Conservation (phyloP, 306 rosid genomes). For the Prunus mongolica region DNA sequence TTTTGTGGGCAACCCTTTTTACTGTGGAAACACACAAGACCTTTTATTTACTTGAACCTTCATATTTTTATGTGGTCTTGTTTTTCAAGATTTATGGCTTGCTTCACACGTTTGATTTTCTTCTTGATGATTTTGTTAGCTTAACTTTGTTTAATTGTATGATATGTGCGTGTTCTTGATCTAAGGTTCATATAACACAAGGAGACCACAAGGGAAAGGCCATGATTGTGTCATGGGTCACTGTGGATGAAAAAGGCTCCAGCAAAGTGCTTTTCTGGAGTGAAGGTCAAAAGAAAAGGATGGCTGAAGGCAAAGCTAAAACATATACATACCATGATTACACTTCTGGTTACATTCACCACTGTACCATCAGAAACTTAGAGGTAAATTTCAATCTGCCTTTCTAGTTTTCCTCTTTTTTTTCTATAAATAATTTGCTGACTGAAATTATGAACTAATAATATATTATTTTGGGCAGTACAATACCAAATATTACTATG, state of each 20-base stretch:
- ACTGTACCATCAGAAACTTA: slow-evolving; percentile 41
- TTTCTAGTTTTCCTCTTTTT: background rate
- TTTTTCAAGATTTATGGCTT: background rate
- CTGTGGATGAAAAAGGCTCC: slow-evolving; percentile 58
- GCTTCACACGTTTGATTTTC: background rate
- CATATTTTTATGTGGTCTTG: too few species aligned
- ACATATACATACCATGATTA: slow-evolving; percentile 59
- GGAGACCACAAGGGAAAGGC: slow-evolving; percentile 71
- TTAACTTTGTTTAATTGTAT: background rate
- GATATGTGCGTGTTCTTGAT: slow-evolving; percentile 17
- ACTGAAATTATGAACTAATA: background rate
- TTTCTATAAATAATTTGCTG: background rate
- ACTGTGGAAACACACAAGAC: too few species aligned
- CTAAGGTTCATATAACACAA: slow-evolving; percentile 82
- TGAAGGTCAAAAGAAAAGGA: slow-evolving; percentile 18
- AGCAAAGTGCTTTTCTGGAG: slow-evolving; percentile 57
- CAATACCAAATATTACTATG: slow-evolving; percentile 73
- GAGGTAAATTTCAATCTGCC: slow-evolving; percentile 17
- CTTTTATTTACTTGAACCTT: too few species aligned
- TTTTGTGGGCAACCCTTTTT: too few species aligned
- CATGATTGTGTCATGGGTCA: slow-evolving; percentile 72
- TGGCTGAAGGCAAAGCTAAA: slow-evolving; percentile 34
- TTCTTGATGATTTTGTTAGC: too few species aligned
- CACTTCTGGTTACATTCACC: slow-evolving; percentile 73
- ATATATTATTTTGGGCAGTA: slow-evolving; percentile 35